Percentiles rank a stretch among this genome's conserved stretches.
phyloP scores from a whole-genome alignment of 2,329 filamentous ascomycete genomes.

The Ramichloridium luteum region DNA sequence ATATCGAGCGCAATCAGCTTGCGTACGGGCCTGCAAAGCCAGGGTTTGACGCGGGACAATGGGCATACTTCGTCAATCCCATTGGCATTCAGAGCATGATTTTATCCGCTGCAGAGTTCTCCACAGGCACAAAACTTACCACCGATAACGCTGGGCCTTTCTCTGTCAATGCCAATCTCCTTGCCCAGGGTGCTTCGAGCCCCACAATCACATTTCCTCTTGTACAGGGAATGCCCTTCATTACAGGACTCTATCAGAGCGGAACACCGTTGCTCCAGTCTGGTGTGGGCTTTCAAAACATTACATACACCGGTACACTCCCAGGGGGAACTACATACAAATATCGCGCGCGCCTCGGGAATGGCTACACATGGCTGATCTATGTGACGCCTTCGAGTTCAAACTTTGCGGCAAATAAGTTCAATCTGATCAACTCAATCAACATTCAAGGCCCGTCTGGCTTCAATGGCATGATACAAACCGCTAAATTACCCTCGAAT shows the following conservation, averaged over 20 bases:
- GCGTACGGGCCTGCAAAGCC: slow-evolving; percentile 25
- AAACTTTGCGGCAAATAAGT: slow-evolving; percentile 43
- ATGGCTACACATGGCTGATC: slow-evolving; percentile 62
- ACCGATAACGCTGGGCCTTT: slow-evolving; percentile 43
- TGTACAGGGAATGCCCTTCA: slow-evolving; percentile 79
- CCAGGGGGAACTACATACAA: slow-evolving; percentile 58
- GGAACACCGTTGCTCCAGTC: slow-evolving; percentile 63
- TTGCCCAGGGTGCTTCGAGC: slow-evolving; percentile 31
- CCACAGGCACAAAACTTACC: slow-evolving; percentile 42
- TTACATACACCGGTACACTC: slow-evolving; percentile 40
- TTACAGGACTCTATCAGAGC: slow-evolving; percentile 61
- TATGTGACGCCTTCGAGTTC: slow-evolving; percentile 54
- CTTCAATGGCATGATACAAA: slow-evolving; percentile 70
- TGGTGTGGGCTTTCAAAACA: slow-evolving; percentile 57
- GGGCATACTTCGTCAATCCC: slow-evolving; percentile 64
- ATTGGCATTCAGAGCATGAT: slow-evolving; percentile 70
- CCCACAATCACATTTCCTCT: slow-evolving; percentile 65
- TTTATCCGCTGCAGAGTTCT: slow-evolving; percentile 66
- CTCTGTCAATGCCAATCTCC: slow-evolving; percentile 57
- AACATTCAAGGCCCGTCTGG: slow-evolving; percentile 51
- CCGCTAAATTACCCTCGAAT: slow-evolving; percentile 58
- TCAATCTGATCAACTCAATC: slow-evolving; percentile 55
- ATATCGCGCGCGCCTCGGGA: slow-evolving; percentile 60
- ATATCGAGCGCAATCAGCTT: slow-evolving; percentile 55
- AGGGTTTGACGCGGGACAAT: slow-evolving; percentile 39